A percentile compares a stretch with the other conserved stretches of the same genome.
These are phyloP conservation scores for Colletotrichum sp. DNA, from an alignment of 2,329 filamentous ascomycete genomes.

Conservation along the genomic window DNA sequence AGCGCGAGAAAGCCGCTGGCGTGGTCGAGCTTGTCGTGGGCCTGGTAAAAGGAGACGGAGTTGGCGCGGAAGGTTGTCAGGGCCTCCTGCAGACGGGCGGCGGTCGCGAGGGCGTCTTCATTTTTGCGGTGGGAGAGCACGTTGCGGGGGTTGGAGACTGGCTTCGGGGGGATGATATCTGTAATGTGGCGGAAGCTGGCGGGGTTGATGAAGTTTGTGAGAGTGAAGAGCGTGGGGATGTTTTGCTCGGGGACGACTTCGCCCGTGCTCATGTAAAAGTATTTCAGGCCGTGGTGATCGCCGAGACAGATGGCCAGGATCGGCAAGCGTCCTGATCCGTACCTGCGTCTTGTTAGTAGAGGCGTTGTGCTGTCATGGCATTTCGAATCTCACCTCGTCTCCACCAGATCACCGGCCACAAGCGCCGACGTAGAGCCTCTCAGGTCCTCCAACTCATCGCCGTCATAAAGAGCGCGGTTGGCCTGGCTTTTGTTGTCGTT, in stretches of 20 bases:
- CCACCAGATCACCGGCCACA: conserved; percentile 55
- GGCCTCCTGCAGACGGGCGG: conserved; percentile 45
- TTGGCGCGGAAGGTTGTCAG: conserved; percentile 51
- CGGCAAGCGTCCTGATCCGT: conserved; percentile 45
- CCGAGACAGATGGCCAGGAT: conserved; percentile 60
- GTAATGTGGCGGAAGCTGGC: conserved; percentile 43
- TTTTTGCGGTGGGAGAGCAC: conserved; percentile 10
- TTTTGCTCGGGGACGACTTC: conserved; percentile 50
- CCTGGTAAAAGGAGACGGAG: conserved; percentile 51
- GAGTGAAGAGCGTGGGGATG: conserved; percentile 52
- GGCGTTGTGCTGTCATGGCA: background rate
- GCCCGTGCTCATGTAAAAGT: conserved; percentile 60
- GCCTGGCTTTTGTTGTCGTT: conserved; percentile 9
- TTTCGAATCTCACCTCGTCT: conserved; percentile 42
- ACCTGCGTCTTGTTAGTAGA: conserved; percentile 25
- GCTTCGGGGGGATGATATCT: conserved; percentile 22
- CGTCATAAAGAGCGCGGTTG: conserved; percentile 36
- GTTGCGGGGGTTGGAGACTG: conserved; percentile 13
- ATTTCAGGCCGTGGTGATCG: conserved; percentile 52
- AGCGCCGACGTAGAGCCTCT: conserved; percentile 34
- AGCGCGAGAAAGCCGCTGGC: conserved; percentile 46
- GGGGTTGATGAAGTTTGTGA: conserved; percentile 48
- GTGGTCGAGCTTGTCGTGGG: conserved; percentile 51
- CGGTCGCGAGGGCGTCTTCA: background rate
- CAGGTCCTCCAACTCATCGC: conserved; percentile 40